phyloP scores from a whole-genome alignment of 495 filamentous ascomycete genomes.

The Penicillium simplicissimum region DNA sequence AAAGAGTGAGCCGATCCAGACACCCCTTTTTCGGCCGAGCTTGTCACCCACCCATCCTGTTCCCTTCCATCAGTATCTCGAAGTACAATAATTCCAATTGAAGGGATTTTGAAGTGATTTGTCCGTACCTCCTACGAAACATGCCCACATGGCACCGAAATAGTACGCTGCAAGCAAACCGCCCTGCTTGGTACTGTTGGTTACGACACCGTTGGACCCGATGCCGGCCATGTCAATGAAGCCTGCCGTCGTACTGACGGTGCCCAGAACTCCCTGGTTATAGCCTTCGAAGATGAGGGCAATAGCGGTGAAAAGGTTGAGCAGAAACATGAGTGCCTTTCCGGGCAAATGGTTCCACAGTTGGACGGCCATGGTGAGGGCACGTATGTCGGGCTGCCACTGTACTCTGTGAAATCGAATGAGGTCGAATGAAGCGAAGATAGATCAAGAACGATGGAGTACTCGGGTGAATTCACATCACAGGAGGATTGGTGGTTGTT shows the following conservation, averaged over 20 bases:
- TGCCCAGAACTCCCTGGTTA: constrained; percentile 11
- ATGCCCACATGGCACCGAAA: constrained; percentile 34
- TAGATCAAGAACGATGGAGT: background rate
- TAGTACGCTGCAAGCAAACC: constrained; percentile 34
- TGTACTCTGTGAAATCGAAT: background rate
- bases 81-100: background rate
- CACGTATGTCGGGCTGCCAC: background rate
- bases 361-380: constrained; percentile 7
- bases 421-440: background rate
- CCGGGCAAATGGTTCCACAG: constrained; percentile 8
- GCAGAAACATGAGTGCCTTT: constrained; percentile 10
- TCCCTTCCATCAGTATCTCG: background rate
- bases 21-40: constrained; percentile 31
- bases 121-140: constrained; percentile 22
- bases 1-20: constrained; percentile 28
- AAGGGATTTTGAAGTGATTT: background rate
- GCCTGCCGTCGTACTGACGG: constrained; percentile 9
- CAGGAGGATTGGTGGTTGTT: background rate
- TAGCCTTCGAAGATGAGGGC: constrained; percentile 15
- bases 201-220: constrained; percentile 9
- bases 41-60: constrained; percentile 28
- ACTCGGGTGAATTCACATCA: background rate
- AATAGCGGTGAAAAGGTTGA: constrained; percentile 12
- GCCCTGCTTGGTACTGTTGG: constrained; percentile 23
- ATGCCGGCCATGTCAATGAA: constrained; percentile 14